Percentiles rank a stretch among this genome's conserved stretches.
phyloP scores from a whole-genome alignment of 2,329 filamentous ascomycete genomes.

The Teratosphaeria gauchensis region DNA sequence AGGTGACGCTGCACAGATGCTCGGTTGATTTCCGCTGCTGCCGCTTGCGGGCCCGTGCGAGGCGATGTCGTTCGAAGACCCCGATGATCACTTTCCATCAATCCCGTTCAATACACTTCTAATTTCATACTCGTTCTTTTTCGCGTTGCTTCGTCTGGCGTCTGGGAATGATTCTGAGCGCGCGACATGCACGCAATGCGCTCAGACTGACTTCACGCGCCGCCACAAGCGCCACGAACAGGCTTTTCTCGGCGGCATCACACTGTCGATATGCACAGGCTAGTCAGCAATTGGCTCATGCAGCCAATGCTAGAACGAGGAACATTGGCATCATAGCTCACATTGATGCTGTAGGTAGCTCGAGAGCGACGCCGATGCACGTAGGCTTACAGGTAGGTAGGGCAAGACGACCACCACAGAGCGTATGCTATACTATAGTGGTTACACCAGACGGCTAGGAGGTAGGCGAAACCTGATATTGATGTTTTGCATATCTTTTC shows the following conservation, averaged over 20 bases:
- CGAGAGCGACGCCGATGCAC: neutral
- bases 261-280: constrained; percentile 1
- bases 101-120: too few species aligned
- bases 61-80: too few species aligned
- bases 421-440: constrained; percentile 96
- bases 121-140: too few species aligned
- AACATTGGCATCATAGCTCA: constrained; percentile 99
- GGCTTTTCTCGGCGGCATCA: constrained; percentile 5
- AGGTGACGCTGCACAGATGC: neutral
- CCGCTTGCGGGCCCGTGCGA: too few species aligned
- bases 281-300: constrained; percentile 1
- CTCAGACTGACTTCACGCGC: neutral
- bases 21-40: neutral
- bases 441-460: constrained; percentile 77
- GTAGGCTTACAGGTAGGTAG: constrained; percentile 25
- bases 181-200: neutral
- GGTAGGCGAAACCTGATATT: constrained; percentile 29
- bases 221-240: neutral
- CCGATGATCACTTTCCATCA: too few species aligned
- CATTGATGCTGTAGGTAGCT: constrained; percentile 66
- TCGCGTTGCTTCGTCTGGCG: too few species aligned
- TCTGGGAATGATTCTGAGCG: neutral
- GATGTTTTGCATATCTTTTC: neutral
- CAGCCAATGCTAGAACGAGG: constrained; percentile 46
- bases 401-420: constrained; percentile 98